A percentile compares a stretch with the other conserved stretches of the same genome.
Evolutionary conservation across 1,284 basidiomycete species (phyloP).

Genomic region (Cystobasidium pallidum): DNA sequence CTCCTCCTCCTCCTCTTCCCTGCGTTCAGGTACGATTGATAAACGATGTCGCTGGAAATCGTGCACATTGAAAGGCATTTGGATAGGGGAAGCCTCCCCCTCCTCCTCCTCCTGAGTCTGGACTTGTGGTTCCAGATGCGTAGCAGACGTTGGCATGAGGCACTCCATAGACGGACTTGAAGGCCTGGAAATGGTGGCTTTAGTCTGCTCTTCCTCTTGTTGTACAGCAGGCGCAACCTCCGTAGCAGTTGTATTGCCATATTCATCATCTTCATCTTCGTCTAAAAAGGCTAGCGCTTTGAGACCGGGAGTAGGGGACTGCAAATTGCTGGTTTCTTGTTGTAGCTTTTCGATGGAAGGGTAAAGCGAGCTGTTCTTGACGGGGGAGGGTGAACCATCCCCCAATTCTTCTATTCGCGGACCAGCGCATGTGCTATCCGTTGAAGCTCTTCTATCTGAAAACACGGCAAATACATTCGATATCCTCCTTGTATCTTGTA

Average conservation of each 20-base stretch:
- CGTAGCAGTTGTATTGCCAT: neutral
- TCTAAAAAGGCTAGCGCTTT: constrained; percentile 37
- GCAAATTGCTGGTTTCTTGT: constrained; percentile 15
- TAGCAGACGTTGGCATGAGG: neutral
- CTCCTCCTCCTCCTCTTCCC: constrained; percentile 39
- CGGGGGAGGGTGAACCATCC: constrained; percentile 25
- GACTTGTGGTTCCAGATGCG: neutral
- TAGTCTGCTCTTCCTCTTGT: neutral
- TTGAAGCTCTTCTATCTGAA: neutral
- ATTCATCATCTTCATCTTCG: constrained; percentile 34
- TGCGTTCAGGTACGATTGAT: constrained; percentile 37
- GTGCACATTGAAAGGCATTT: constrained; percentile 10
- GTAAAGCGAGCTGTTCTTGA: constrained; percentile 28
- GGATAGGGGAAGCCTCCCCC: neutral
- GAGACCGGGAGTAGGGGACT: constrained; percentile 31
- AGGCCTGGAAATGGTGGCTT: too few relatives aligned
- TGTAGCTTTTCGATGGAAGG: constrained; percentile 32
- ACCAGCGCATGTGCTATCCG: neutral
- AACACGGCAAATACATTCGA: constrained; percentile 41
- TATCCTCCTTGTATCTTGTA: constrained; percentile 23
- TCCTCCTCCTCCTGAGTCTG: neutral
- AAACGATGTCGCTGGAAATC: constrained; percentile 34
- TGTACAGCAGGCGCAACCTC: neutral
- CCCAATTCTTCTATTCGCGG: neutral
- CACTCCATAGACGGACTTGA: neutral